Conservation (phyloP, 2,329 filamentous ascomycete genomes). For the Neonectria faginata region DNA sequence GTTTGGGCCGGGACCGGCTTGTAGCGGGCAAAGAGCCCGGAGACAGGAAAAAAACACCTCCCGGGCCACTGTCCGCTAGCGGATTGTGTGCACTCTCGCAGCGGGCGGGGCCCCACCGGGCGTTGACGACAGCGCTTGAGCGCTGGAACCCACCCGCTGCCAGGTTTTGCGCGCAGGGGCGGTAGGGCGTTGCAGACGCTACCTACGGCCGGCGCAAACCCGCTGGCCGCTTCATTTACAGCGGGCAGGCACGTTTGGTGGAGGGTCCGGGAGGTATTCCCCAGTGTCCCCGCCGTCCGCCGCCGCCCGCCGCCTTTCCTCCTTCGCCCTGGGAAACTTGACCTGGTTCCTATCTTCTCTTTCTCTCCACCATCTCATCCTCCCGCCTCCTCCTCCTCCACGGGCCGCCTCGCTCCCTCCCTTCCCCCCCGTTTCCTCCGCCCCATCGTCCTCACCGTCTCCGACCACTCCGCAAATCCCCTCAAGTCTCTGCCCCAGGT, state of each 20-base stretch:
- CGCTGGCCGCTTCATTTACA: constrained; percentile 17
- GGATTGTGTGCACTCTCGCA: constrained; percentile 12
- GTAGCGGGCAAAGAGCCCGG: constrained; percentile 27
- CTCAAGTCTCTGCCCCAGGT: constrained; percentile 48
- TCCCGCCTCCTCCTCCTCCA: constrained; percentile 30
- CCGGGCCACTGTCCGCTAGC: not conserved
- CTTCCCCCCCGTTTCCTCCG: constrained; percentile 23
- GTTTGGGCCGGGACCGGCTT: constrained; percentile 37
- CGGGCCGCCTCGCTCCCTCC: constrained; percentile 28
- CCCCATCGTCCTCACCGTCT: constrained; percentile 24
- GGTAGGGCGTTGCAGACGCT: constrained; percentile 17
- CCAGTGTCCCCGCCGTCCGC: constrained; percentile 24
- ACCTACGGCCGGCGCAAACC: constrained; percentile 31
- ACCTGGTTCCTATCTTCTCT: constrained; percentile 23
- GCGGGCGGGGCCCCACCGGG: constrained; percentile 17
- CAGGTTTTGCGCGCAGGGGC: constrained; percentile 1
- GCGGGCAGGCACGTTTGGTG: not conserved
- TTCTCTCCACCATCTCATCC: constrained; percentile 15
- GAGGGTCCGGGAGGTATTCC: not conserved
- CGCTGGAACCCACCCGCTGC: constrained; percentile 10
- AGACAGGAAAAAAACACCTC: constrained; percentile 10
- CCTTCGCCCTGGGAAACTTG: constrained; percentile 42
- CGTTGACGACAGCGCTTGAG: constrained; percentile 14
- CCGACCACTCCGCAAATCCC: constrained; percentile 30
- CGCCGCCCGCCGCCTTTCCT: constrained; percentile 23